phyloP scores from a whole-genome alignment of 345 rosid species.

The Salix dunnii region DNA sequence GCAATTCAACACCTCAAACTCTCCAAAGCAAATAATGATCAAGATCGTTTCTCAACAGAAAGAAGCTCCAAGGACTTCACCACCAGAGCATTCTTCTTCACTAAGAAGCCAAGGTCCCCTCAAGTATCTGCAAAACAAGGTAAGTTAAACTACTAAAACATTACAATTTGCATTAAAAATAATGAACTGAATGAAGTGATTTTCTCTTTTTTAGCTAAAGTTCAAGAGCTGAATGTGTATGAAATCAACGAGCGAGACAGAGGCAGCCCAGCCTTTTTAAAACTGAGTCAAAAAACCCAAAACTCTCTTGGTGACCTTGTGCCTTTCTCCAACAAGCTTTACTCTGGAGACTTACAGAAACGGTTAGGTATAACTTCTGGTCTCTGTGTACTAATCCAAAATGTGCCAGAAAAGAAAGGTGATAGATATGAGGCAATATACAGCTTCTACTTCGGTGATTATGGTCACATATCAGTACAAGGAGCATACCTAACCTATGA shows the following conservation, averaged over 20 bases:
- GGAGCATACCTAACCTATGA: constrained; percentile 17
- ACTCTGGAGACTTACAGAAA: constrained; percentile 22
- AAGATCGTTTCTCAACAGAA: not conserved
- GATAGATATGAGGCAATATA: constrained; percentile 26
- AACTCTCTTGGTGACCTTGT: constrained; percentile 48
- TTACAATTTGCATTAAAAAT: not conserved
- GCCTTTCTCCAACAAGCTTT: constrained; percentile 45
- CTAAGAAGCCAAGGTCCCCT: constrained; percentile 1
- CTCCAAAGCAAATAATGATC: not conserved
- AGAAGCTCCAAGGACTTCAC: not conserved
- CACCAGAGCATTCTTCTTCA: constrained; percentile 15
- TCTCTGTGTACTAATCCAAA: constrained; percentile 18
- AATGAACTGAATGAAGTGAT: not conserved
- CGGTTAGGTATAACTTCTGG: constrained; percentile 19
- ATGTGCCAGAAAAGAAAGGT: constrained; percentile 20
- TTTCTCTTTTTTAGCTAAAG: constrained; percentile 14
- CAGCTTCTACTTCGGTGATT: constrained; percentile 26
- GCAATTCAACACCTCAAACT: constrained; percentile 8
- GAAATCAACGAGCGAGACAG: constrained; percentile 57
- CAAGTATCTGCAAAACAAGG: constrained; percentile 1
- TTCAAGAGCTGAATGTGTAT: constrained; percentile 47
- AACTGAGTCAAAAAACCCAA: constrained; percentile 36
- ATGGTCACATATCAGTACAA: constrained; percentile 21
- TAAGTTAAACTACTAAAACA: not conserved
- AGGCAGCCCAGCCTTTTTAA: constrained; percentile 47